phyloP scores from a whole-genome alignment of 345 rosid genomes.

The Aquilaria sinensis region DNA sequence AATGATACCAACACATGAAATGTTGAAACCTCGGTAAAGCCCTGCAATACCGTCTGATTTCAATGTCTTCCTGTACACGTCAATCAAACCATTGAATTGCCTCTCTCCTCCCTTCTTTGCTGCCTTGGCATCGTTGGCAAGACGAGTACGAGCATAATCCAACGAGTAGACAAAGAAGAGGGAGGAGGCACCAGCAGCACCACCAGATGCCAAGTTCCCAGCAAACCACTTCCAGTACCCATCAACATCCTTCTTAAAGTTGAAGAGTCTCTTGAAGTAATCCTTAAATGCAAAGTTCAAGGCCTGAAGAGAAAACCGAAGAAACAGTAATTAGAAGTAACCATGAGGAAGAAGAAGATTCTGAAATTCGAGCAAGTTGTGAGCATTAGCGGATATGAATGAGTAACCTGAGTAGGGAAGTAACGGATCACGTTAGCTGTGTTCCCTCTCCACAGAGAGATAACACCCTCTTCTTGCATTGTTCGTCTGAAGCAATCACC shows the following conservation, averaged over 20 bases:
- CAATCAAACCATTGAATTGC: conserved; percentile 40
- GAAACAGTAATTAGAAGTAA: not conserved
- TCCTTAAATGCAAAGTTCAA: conserved; percentile 54
- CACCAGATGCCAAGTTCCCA: conserved; percentile 45
- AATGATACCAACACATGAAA: conserved; percentile 35
- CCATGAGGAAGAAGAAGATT: not conserved
- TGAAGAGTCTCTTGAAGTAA: conserved; percentile 40
- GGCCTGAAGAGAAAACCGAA: conserved; percentile 21
- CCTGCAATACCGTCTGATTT: conserved; percentile 35
- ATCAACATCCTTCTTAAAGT: conserved; percentile 43
- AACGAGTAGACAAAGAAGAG: conserved; percentile 35
- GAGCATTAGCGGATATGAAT: not conserved
- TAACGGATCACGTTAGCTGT: conserved; percentile 42
- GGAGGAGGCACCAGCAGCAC: conserved; percentile 44
- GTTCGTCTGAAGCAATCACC: conserved; percentile 35
- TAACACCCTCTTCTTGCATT: conserved; percentile 29
- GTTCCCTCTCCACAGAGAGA: conserved; percentile 47
- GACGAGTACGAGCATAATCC: conserved; percentile 43
- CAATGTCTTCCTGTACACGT: conserved; percentile 35
- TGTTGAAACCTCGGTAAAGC: conserved; percentile 40
- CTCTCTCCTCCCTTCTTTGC: conserved; percentile 36
- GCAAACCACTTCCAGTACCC: conserved; percentile 51
- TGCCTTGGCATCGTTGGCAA: conserved; percentile 41
- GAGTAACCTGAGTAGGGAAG: conserved; percentile 40
- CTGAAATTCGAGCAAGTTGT: not conserved